Percentiles rank a stretch among this genome's conserved stretches.
Conservation (phyloP, 1,284 basidiomycete species). For the Cystobasidiaceae sp. region DNA sequence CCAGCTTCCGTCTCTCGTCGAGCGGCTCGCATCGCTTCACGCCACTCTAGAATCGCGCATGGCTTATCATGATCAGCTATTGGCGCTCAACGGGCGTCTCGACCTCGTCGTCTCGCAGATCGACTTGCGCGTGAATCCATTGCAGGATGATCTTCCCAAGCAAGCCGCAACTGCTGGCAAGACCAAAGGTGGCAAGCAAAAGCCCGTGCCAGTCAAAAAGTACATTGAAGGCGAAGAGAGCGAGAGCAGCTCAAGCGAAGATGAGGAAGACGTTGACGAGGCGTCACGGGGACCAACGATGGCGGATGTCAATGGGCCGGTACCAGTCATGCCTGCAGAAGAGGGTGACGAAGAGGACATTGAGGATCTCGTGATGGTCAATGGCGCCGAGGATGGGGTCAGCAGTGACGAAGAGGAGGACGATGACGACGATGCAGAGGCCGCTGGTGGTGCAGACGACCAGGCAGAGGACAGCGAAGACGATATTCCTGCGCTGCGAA, state of each 20-base stretch:
- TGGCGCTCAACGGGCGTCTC: conserved; percentile 79
- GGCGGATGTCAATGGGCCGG: conserved; percentile 47
- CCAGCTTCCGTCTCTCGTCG: conserved; percentile 83
- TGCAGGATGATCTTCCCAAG: conserved; percentile 15
- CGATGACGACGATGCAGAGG: conserved; percentile 38
- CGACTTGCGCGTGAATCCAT: conserved; percentile 54
- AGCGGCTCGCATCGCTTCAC: conserved; percentile 75
- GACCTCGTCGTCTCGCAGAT: conserved; percentile 93
- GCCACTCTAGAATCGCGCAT: conserved; percentile 74
- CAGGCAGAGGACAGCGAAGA: conserved; percentile 62
- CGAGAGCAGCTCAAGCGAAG: conserved; percentile 37
- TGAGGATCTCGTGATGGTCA: conserved; percentile 58
- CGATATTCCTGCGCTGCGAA: conserved; percentile 44
- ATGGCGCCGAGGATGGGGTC: conserved; percentile 54
- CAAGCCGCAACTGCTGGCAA: not conserved
- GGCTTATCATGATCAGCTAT: conserved; percentile 73
- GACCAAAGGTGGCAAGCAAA: no score
- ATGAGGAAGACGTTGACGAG: conserved; percentile 27
- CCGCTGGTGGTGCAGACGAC: conserved; percentile 46
- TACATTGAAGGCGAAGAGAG: conserved; percentile 47
- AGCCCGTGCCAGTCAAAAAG: no score
- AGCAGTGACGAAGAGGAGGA: no score
- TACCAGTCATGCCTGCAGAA: conserved; percentile 38
- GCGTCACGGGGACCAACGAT: no score
- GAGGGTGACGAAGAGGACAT: conserved; percentile 62